These are phyloP conservation scores for Cynanchum wilfordii DNA, from an alignment of 257 asterid species.

Conservation along the genomic window DNA sequence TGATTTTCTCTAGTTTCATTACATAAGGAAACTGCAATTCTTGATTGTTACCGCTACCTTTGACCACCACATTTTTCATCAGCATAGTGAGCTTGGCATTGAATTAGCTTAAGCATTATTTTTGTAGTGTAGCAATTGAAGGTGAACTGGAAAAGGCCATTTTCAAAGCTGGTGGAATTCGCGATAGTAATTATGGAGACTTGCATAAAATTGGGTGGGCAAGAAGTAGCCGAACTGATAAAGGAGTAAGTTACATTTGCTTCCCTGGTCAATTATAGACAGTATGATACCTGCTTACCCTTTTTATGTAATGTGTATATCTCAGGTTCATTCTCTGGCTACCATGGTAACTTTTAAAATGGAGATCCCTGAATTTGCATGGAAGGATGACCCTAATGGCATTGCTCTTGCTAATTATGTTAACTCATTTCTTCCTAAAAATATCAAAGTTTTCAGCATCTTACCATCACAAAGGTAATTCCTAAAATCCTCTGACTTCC, in stretches of 20 bases:
- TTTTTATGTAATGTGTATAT: slow-evolving; percentile 14
- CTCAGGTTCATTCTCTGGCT: slow-evolving; percentile 91
- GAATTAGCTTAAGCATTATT: slow-evolving; percentile 29
- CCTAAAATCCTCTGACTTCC: background rate
- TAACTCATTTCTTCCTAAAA: slow-evolving; percentile 67
- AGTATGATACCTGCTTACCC: slow-evolving; percentile 5
- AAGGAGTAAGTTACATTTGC: slow-evolving; percentile 62
- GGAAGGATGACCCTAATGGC: slow-evolving; percentile 89
- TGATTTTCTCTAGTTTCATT: background rate
- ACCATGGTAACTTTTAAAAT: slow-evolving; percentile 84
- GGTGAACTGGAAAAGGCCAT: slow-evolving; percentile 88
- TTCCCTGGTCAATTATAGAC: background rate
- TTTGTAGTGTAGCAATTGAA: slow-evolving; percentile 69
- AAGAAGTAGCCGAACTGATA: slow-evolving; percentile 96
- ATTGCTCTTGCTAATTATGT: slow-evolving; percentile 56
- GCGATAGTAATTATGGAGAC: slow-evolving; percentile 83
- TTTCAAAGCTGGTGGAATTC: slow-evolving; percentile 80
- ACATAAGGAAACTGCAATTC: background rate
- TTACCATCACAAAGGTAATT: slow-evolving; percentile 79
- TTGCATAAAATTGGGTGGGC: slow-evolving; percentile 86
- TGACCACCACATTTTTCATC: slow-evolving; percentile 3
- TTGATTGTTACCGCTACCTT: background rate
- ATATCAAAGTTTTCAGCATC: slow-evolving; percentile 79
- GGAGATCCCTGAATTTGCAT: slow-evolving; percentile 90
- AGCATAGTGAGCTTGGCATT: slow-evolving; percentile 11